phyloP scores from a whole-genome alignment of 805 yeast genomes.

The Isabelozyma gotoi region DNA sequence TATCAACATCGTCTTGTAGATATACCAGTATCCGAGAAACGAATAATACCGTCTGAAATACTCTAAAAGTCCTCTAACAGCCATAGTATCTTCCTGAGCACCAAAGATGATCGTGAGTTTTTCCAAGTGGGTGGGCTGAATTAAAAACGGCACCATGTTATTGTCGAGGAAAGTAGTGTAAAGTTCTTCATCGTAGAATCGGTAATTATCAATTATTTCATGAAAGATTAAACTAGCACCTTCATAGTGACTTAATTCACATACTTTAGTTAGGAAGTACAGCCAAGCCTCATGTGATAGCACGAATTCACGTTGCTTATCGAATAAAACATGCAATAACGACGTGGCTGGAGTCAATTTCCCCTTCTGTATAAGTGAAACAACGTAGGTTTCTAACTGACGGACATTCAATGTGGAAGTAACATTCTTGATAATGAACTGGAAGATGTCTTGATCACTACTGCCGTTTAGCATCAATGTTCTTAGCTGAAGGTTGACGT shows the following conservation, averaged over 20 bases:
- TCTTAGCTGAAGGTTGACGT: not conserved
- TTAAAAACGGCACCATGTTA: conserved; percentile 29
- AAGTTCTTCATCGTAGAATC: conserved; percentile 11
- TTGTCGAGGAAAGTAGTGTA: conserved; percentile 10
- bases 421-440: conserved; percentile 6
- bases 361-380: conserved; percentile 14
- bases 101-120: conserved; percentile 27
- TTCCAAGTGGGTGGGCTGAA: conserved; percentile 24
- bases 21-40: conserved; percentile 24
- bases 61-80: conserved; percentile 27
- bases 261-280: conserved; percentile 19
- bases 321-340: conserved; percentile 24
- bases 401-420: conserved; percentile 7
- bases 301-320: conserved; percentile 9
- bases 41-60: conserved; percentile 42
- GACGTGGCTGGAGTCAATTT: conserved; percentile 24
- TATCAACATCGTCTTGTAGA: conserved; percentile 26
- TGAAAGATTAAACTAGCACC: conserved; percentile 37
- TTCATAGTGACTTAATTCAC: conserved; percentile 20
- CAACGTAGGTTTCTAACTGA: conserved; percentile 22
- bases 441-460: conserved; percentile 3
- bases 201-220: conserved; percentile 29
- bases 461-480: not conserved
- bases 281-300: conserved; percentile 39
- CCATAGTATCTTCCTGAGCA: conserved; percentile 20